Evolutionary conservation across 164 flowering plant genomes (phyloP).

Genomic region (Piper betle): DNA sequence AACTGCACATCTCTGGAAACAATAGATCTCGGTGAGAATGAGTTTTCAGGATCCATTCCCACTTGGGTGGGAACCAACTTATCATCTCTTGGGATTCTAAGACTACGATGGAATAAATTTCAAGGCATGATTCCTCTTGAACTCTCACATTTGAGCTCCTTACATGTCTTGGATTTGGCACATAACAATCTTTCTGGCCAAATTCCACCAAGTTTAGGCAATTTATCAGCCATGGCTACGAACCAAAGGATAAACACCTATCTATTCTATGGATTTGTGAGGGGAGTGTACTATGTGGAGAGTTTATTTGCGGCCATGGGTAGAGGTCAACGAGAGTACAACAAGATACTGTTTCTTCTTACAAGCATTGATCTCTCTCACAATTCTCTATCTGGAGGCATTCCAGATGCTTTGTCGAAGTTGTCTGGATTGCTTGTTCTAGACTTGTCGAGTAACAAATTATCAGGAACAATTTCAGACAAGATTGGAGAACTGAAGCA

Average conservation of each 20-base stretch:
- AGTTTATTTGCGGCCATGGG: neutral
- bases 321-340: neutral
- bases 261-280: slow-evolving; percentile 1
- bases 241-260: neutral
- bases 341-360: neutral
- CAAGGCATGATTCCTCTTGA: neutral
- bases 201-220: neutral
- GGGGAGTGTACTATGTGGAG: slow-evolving; percentile 2
- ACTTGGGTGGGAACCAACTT: neutral
- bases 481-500: slow-evolving; percentile 15
- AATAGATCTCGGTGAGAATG: neutral
- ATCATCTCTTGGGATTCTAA: neutral
- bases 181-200: neutral
- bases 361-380: slow-evolving; percentile 2
- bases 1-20: neutral
- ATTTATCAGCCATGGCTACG: neutral
- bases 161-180: slow-evolving; percentile 4
- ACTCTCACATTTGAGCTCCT: neutral
- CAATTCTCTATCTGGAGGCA: slow-evolving; percentile 2
- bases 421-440: neutral
- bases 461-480: slow-evolving; percentile 23
- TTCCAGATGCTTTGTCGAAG: neutral
- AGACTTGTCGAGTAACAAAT: slow-evolving; percentile 1
- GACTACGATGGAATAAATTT: slow-evolving; percentile 2
- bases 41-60: neutral